Evolutionary conservation across 202 grass and related monocot species (phyloP), one percentile per base, ranked within the genome.

Genomic region (Elaeis oleifera): DNA sequence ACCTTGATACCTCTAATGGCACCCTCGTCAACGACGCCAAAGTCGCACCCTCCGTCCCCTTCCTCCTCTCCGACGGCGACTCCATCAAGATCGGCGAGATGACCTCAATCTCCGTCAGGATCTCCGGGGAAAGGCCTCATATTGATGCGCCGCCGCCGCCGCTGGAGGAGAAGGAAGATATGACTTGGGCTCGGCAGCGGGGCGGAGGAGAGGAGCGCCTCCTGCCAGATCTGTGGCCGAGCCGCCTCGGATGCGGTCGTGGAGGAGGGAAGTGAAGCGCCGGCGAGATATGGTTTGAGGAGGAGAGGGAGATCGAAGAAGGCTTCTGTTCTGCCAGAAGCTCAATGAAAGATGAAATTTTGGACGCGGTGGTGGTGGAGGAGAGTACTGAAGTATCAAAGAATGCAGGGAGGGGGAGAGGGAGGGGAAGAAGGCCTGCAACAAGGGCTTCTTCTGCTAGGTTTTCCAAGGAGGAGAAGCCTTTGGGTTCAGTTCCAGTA

Each of bases 1-100:
- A 96, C 31, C 63, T 90, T 19, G 81, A 65, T 3, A 84, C 83
- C 67, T 94, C 84, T 51, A 88, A 94, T 23, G 84, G 89, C 3
- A 94, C 91, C 44, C 16, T 85, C 64, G 80, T 90, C 50, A 90
- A 96, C 53, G 84, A 32, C 23, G 51, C 5, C 24, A 55, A 49
- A 31, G 64, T 96, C 23, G 50, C 58, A 19, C 73, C 87, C 61
- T 68, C 77, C 50, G 57, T 68, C 31, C 73, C 86, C 0, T 50
- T 81, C 11, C 71, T 67, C 49, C 71, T 96, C 57, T 76, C 81
- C 24, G 52, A 96, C 19, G 76, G 87, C 4, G 84, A 96, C 57
- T 26, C 32, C 39, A 80, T 96, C 56, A 85, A 76, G 71, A 74
- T 90, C 25, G 91, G 87, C 16, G 87, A 88, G 75, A 73, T 22